Evolutionary conservation across 306 rosid genomes (phyloP), one percentile per base, ranked within the genome.

Genomic region (Medicago arabica): DNA sequence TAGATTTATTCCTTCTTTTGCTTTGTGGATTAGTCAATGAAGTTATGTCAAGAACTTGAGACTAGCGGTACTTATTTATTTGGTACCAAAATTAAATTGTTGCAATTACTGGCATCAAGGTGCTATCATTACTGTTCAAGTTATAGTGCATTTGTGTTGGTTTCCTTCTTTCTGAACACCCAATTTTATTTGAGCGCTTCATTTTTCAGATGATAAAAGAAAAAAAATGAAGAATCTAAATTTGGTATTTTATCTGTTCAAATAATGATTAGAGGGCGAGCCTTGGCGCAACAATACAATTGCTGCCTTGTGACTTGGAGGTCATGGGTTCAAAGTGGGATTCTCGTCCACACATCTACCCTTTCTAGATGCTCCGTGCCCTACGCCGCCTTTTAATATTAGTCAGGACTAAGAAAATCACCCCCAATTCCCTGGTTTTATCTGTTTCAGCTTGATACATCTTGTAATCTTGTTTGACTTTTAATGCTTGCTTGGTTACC

Each of bases 11-110:
- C 50, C 41, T 51, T 80, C 53, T 40, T 31, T 60, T 61, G 14
- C 28, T 61, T 60, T 53, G n/a, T 82, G 14, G 43, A 64, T 62
- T 51, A 15, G 63, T 67, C 39, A 21, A 21, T 74, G 43, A 44
- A 43, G 16, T n/a, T 63, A 12, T 55, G 41, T 49, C 10, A 10
- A 40, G 65, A 54, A 34, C 60, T 11, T 61, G 23, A 8, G 47
- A 70, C 17, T 21, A 8, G 57, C 64, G 39, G 14, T 18, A 28
- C 67, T 75, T 51, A 19, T 55, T 36, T 58, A 57, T 49, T 65
- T 43, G 38, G 71, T 64, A 4, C 19, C 43, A 64, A 81, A 76
- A 49, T 76, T 11, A 70, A 47, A 8, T 31, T 15, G 71, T 17
- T 75, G 51, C 55, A 44, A 5, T 18, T 34, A 43, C 59, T 44